Conservation (phyloP, 2,329 filamentous ascomycete genomes). For the Trichoderma atrobrunneum region DNA sequence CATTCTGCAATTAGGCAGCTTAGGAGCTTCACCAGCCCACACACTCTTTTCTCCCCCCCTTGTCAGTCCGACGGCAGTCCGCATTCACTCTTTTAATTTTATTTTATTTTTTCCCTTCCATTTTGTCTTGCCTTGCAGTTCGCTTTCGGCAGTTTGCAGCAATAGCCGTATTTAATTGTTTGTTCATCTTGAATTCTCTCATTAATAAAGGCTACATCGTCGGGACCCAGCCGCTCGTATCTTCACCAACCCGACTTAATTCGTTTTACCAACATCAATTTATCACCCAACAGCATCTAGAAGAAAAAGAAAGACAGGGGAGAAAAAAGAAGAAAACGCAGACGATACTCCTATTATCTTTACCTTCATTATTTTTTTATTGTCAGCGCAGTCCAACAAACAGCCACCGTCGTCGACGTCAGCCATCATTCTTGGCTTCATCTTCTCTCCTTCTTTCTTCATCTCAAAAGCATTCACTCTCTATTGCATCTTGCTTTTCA, state of each 20-base stretch:
- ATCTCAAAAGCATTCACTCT: background rate
- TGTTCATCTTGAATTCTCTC: background rate
- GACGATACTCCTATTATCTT: background rate
- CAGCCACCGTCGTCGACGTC: background rate
- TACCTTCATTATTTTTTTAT: background rate
- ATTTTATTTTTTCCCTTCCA: background rate
- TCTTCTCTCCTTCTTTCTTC: background rate
- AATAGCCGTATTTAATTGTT: conserved; percentile 1
- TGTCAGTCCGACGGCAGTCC: background rate
- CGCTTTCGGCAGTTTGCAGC: conserved; percentile 15
- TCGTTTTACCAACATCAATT: background rate
- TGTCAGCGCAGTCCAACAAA: background rate
- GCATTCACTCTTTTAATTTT: conserved; percentile 1
- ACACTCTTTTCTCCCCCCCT: conserved; percentile 2
- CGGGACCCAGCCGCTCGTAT: background rate
- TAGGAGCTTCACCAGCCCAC: background rate
- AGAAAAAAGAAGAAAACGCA: background rate
- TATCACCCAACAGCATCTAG: conserved; percentile 2
- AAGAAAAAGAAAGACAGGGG: background rate
- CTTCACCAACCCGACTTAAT: background rate
- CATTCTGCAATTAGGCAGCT: conserved; percentile 7
- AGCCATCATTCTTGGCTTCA: background rate
- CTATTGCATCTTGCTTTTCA: background rate
- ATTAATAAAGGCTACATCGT: background rate
- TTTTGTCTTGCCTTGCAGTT: conserved; percentile 1